Conservation (phyloP, 192 early-diverging fungal species). For the Podila horticola region DNA sequence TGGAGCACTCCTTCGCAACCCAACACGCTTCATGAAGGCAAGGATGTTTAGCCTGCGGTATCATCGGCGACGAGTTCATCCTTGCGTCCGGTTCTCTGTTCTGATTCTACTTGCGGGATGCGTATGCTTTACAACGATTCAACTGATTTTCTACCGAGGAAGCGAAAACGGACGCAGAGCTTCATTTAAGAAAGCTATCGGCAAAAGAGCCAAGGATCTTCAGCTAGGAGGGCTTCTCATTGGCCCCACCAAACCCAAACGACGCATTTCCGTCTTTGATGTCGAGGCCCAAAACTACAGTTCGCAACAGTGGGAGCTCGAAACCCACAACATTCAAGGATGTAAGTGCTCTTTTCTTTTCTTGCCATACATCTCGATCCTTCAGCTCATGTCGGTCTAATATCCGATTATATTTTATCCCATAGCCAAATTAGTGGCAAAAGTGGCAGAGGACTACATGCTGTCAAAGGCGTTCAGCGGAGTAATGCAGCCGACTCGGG, state of each 20-base stretch:
- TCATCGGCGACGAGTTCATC: conserved; percentile 31
- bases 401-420: background rate
- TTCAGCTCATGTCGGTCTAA: background rate
- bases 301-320: conserved; percentile 29
- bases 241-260: background rate
- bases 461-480: conserved; percentile 66
- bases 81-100: conserved; percentile 17
- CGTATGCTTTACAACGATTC: conserved; percentile 38
- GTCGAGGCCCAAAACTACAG: conserved; percentile 40
- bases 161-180: background rate
- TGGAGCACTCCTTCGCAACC: conserved; percentile 9
- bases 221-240: conserved; percentile 7
- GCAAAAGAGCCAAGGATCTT: conserved; percentile 16
- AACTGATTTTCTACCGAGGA: conserved; percentile 20
- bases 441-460: conserved; percentile 60
- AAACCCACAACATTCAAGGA: conserved; percentile 25
- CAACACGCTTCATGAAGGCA: conserved; percentile 17
- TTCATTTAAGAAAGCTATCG: background rate
- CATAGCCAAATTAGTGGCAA: conserved; percentile 31
- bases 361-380: background rate
- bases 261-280: conserved; percentile 20
- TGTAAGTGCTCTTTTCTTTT: conserved; percentile 20
- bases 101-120: conserved; percentile 26
- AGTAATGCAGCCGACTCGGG: conserved; percentile 65
- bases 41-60: conserved; percentile 31